phyloP scores from a whole-genome alignment of 345 rosid species.

The Salix dunnii region DNA sequence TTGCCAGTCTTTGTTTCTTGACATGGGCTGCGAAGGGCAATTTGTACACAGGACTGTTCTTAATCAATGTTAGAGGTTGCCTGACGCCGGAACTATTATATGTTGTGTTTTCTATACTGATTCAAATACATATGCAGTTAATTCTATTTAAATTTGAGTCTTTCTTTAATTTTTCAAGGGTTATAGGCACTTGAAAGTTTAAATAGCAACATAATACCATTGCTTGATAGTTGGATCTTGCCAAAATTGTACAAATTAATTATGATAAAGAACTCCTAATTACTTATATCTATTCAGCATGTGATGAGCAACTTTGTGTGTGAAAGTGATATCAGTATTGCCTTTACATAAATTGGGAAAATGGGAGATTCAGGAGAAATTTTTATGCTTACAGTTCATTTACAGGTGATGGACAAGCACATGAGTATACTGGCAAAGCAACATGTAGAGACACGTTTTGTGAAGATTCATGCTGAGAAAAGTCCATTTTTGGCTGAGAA shows the following conservation, averaged over 20 bases:
- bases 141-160: not conserved
- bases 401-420: slow-evolving; percentile 96
- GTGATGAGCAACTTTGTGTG: not conserved
- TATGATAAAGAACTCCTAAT: not conserved
- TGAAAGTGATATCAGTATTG: not conserved
- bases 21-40: not conserved
- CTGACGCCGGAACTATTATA: not conserved
- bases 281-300: not conserved
- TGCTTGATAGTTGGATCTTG: not conserved
- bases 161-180: not conserved
- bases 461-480: slow-evolving; percentile 94
- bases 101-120: not conserved
- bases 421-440: slow-evolving; percentile 77
- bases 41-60: not conserved
- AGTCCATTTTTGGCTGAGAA: slow-evolving; percentile 93
- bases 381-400: slow-evolving; percentile 11
- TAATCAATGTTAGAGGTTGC: not conserved
- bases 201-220: not conserved
- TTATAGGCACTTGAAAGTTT: not conserved
- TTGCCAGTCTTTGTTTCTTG: not conserved
- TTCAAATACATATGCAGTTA: not conserved
- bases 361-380: not conserved
- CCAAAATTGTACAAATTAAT: not conserved
- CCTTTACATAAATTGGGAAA: not conserved
- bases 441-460: slow-evolving; percentile 92